Percentiles rank a stretch among this genome's conserved stretches.
These are phyloP conservation scores for Populus alba DNA, from an alignment of 345 rosid genomes.

Conservation along the genomic window DNA sequence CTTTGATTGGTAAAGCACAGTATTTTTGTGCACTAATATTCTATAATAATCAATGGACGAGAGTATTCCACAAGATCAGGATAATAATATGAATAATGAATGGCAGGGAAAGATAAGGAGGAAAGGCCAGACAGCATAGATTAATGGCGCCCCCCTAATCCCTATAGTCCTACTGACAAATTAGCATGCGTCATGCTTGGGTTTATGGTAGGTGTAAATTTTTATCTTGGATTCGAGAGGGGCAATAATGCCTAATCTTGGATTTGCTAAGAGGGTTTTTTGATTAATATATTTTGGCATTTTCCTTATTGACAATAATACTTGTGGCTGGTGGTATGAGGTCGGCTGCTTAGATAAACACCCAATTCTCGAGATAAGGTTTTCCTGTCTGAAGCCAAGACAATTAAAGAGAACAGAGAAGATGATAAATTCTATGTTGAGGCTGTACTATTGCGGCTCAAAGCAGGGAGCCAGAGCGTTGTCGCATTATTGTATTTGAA, in stretches of 20 bases:
- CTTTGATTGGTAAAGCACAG: not conserved
- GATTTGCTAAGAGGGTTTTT: not conserved
- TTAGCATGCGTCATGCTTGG: not conserved
- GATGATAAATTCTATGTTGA: not conserved
- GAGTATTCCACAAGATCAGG: not conserved
- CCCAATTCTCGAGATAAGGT: constrained; percentile 15
- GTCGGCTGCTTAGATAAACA: not conserved
- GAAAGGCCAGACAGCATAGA: not conserved
- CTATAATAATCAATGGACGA: not conserved
- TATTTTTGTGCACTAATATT: not conserved
- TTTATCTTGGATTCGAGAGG: constrained; percentile 5
- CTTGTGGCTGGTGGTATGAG: not conserved
- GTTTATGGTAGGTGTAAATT: not conserved
- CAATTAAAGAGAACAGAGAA: not conserved
- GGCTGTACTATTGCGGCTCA: not conserved
- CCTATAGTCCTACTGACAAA: not conserved
- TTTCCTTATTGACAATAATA: not conserved
- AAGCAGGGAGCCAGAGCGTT: not conserved
- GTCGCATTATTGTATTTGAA: not conserved
- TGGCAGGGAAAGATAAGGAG: not conserved
- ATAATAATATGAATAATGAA: not conserved
- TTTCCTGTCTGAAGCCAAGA: not conserved
- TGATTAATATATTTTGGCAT: not conserved
- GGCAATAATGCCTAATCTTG: not conserved
- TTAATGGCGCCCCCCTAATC: not conserved